Evolutionary conservation across 164 flowering plant genomes (phyloP), one percentile per base, ranked within the genome.

Genomic region (Liriodendron chinense): DNA sequence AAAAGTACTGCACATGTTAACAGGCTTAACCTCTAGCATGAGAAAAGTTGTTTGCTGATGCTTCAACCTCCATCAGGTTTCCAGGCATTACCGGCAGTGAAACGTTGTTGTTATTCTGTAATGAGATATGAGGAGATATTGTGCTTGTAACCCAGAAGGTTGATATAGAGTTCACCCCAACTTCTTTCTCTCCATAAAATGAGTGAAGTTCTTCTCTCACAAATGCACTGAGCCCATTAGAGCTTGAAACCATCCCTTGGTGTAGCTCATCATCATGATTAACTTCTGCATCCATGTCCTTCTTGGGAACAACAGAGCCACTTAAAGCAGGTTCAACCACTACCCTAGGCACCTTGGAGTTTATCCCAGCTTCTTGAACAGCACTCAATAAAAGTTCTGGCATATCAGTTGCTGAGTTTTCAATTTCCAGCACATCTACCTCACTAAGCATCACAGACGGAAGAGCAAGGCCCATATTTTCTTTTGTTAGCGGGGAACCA

Each of bases 151-250:
- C 78, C 69, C 75, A 77, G 9, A 81, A 69, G 23, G 70, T 72
- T 47, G 81, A 59, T 53, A 72, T 7, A 56, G 87, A 76, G 6
- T 70, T 74, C 62, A 57, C 9, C 21, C 47, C 75, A 56, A 82
- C 77, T 50, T 75, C 80, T 63, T 77, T 84, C 74, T 77, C 78
- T 77, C 82, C 86, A 74, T 83, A 84, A 78, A 91, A 87, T 9
- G 85, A 85, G 82, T 84, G 70, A 68, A 92, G 83, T 73, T 83
- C 78, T 77, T 82, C 78, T 77, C 91, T 86, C 10, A 57, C 68
- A 63, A 87, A 75, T 50, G 77, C 82, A 64, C 49, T 69, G 61
- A 78, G 72, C 63, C 75, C 72, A 73, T 47, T 56, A 70, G 8
- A 73, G 68, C 64, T 71, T 6, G 68, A 74, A 20, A 63, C 68